These are phyloP conservation scores for Penicillium sp. DNA, from an alignment of 2,329 filamentous ascomycete species.

Conservation along the genomic window DNA sequence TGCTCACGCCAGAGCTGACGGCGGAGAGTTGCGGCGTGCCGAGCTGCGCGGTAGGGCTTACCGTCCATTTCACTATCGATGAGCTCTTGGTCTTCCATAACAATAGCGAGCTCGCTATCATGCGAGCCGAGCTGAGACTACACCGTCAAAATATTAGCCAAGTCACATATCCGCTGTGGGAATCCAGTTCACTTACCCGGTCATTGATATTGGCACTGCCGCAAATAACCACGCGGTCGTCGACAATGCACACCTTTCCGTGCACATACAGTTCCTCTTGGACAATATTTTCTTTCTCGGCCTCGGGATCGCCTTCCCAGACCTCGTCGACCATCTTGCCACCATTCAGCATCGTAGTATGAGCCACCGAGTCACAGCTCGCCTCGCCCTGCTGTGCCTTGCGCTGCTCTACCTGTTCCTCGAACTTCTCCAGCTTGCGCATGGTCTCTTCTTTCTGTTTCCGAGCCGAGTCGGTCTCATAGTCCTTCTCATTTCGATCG, in stretches of 20 bases:
- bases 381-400: constrained; percentile 19
- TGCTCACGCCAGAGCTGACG: constrained; percentile 88
- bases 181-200: constrained; percentile 42
- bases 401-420: constrained; percentile 39
- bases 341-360: constrained; percentile 73
- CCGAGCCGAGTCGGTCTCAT: constrained; percentile 30
- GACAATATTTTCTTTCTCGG: constrained; percentile 81
- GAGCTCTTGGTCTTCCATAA: constrained; percentile 71
- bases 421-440: constrained; percentile 21
- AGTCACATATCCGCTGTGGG: background rate
- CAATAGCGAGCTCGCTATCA: constrained; percentile 84
- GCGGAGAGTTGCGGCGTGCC: constrained; percentile 74
- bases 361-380: constrained; percentile 58
- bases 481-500: constrained; percentile 38
- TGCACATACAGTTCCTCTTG: constrained; percentile 97
- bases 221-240: constrained; percentile 76
- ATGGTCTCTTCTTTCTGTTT: constrained; percentile 40
- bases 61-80: constrained; percentile 71
- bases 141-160: background rate
- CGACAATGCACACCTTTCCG: constrained; percentile 75
- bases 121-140: constrained; percentile 73
- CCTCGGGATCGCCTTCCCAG: constrained; percentile 70
- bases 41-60: constrained; percentile 63
- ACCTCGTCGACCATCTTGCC: constrained; percentile 60
- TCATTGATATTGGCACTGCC: constrained; percentile 69